Evolutionary conservation across 225 moss, liverwort and hornwort genomes (phyloP).

Genomic region (Neckera pumila): DNA sequence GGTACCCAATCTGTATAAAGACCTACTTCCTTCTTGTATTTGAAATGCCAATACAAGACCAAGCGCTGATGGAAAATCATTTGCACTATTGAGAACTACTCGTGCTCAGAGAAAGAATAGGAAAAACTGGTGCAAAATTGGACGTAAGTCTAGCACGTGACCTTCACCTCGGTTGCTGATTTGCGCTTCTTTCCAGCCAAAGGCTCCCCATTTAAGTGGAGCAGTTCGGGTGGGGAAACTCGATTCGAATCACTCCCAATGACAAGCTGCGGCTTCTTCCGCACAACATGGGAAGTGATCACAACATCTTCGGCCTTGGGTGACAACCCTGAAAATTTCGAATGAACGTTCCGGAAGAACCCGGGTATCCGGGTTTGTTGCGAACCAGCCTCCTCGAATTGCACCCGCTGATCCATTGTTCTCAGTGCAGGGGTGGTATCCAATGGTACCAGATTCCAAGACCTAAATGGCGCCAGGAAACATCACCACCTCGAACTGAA

Average conservation of each 20-base stretch:
- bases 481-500: background rate
- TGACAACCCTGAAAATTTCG: background rate
- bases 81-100: background rate
- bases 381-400: background rate
- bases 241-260: background rate
- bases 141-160: background rate
- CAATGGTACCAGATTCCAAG: background rate
- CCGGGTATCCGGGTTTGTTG: slow-evolving; percentile 1
- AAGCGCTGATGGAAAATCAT: background rate
- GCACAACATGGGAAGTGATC: background rate
- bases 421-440: background rate
- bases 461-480: background rate
- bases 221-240: background rate
- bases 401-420: slow-evolving; percentile 6
- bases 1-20: background rate
- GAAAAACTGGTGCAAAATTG: background rate
- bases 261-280: slow-evolving; percentile 15
- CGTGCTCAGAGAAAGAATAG: background rate
- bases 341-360: background rate
- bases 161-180: slow-evolving; percentile 3
- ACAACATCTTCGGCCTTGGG: background rate
- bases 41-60: background rate
- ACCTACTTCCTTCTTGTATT: background rate
- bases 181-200: slow-evolving; percentile 18
- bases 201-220: background rate